These are phyloP conservation scores for Ammopiptanthus mongolicus DNA, from an alignment of 306 rosid genomes.

Conservation along the genomic window DNA sequence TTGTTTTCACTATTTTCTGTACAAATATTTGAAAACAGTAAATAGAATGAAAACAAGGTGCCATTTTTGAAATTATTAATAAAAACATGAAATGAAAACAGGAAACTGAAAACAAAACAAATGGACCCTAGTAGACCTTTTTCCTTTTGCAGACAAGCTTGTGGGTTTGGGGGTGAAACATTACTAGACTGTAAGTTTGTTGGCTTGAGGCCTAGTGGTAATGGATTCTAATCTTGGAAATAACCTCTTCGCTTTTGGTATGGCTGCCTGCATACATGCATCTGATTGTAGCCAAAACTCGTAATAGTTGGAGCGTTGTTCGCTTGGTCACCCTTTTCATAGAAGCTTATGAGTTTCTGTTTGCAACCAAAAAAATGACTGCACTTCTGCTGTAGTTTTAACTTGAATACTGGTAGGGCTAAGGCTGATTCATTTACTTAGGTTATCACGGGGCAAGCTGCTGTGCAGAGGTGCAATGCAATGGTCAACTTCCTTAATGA, in stretches of 20 bases:
- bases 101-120: too few species aligned
- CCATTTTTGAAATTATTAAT: too few species aligned
- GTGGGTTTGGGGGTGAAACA: background rate
- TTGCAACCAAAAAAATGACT: background rate
- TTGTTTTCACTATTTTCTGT: too few species aligned
- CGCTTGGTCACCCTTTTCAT: too few species aligned
- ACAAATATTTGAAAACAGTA: too few species aligned
- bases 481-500: constrained; percentile 37
- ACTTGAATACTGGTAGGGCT: background rate
- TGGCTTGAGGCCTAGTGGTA: background rate
- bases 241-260: background rate
- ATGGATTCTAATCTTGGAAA: background rate
- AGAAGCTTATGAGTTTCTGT: background rate
- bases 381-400: background rate
- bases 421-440: constrained; percentile 15
- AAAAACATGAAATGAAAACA: too few species aligned
- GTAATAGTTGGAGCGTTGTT: background rate
- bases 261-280: background rate
- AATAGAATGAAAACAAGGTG: too few species aligned
- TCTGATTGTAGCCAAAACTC: background rate
- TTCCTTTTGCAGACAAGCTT: background rate
- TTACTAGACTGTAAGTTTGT: background rate
- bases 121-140: background rate
- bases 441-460: constrained; percentile 63
- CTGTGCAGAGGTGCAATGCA: constrained; percentile 69